Conservation (phyloP, 805 yeast genomes). For the Blastobotrys muscicola region DNA sequence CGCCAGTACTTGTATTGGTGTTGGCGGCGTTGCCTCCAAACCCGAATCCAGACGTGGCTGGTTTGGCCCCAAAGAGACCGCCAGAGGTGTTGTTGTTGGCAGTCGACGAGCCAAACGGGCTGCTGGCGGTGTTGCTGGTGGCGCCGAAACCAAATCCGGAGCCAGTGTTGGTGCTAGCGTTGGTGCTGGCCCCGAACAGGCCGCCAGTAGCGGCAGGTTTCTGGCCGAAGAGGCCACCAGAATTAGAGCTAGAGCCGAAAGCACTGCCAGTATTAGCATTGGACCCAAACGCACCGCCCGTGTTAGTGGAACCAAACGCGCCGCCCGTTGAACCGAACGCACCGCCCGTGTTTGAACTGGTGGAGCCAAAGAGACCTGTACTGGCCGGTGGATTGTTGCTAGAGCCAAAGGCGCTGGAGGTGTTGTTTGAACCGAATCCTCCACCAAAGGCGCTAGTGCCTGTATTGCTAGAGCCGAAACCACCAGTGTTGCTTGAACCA, state of each 20-base stretch:
- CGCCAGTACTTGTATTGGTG: slow-evolving; percentile 13
- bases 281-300: slow-evolving; percentile 7
- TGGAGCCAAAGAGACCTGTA: slow-evolving; percentile 9
- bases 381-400: too few relatives aligned
- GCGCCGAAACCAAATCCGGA: slow-evolving; percentile 14
- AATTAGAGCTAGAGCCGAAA: not conserved
- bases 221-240: slow-evolving; percentile 30
- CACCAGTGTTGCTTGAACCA: slow-evolving; percentile 8
- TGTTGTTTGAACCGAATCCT: slow-evolving; percentile 11
- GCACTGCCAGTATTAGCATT: slow-evolving; percentile 10
- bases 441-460: slow-evolving; percentile 19
- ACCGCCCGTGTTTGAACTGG: slow-evolving; percentile 19
- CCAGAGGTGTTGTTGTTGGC: slow-evolving; percentile 9
- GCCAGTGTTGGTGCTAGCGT: slow-evolving; percentile 7
- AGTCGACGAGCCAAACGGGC: slow-evolving; percentile 23
- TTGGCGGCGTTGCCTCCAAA: slow-evolving; percentile 29
- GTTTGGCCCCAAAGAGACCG: slow-evolving; percentile 13
- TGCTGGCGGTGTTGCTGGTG: slow-evolving; percentile 12
- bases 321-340: slow-evolving; percentile 15
- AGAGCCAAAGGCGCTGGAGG: slow-evolving; percentile 12
- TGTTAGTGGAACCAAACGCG: slow-evolving; percentile 25
- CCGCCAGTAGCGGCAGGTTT: slow-evolving; percentile 18
- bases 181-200: slow-evolving; percentile 13
- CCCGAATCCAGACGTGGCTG: slow-evolving; percentile 12
- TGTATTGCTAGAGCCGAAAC: slow-evolving; percentile 4